Percentiles rank a stretch among this genome's conserved stretches.
Evolutionary conservation across 805 yeast genomes (phyloP).

Genomic region (Candida tibetensis): DNA sequence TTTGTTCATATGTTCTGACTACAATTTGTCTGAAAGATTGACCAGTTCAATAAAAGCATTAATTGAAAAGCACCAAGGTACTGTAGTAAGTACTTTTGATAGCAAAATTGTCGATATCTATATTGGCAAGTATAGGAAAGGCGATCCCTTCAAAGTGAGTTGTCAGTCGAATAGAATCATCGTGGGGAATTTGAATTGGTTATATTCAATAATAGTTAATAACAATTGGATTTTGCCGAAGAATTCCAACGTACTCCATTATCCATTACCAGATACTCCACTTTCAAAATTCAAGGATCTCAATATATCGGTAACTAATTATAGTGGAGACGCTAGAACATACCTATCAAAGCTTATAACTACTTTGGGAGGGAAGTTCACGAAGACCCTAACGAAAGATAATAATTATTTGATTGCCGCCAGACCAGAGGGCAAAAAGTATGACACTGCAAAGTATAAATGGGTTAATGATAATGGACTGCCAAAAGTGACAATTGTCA

Average conservation of each 20-base stretch:
- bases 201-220: conserved; percentile 61
- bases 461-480: conserved; percentile 47
- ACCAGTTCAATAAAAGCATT: conserved; percentile 39
- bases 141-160: conserved; percentile 52
- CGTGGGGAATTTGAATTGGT: conserved; percentile 72
- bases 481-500: conserved; percentile 51
- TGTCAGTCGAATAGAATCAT: conserved; percentile 39
- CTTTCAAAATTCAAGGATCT: conserved; percentile 54
- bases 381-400: conserved; percentile 58
- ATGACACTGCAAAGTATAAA: conserved; percentile 56
- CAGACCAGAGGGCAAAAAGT: conserved; percentile 67
- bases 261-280: conserved; percentile 59
- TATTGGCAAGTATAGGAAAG: conserved; percentile 62
- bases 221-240: conserved; percentile 55
- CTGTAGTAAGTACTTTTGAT: conserved; percentile 26
- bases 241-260: conserved; percentile 56
- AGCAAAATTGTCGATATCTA: conserved; percentile 34
- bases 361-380: conserved; percentile 73
- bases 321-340: conserved; percentile 77
- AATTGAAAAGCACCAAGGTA: conserved; percentile 56
- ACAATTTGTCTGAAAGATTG: conserved; percentile 48
- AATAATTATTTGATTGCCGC: conserved; percentile 77
- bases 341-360: conserved; percentile 64
- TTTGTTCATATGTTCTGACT: conserved; percentile 55
- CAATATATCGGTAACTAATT: conserved; percentile 69